Percentiles rank a stretch among this genome's conserved stretches.
Conservation (phyloP, 805 yeast species). For the Candida silvicultrix region DNA sequence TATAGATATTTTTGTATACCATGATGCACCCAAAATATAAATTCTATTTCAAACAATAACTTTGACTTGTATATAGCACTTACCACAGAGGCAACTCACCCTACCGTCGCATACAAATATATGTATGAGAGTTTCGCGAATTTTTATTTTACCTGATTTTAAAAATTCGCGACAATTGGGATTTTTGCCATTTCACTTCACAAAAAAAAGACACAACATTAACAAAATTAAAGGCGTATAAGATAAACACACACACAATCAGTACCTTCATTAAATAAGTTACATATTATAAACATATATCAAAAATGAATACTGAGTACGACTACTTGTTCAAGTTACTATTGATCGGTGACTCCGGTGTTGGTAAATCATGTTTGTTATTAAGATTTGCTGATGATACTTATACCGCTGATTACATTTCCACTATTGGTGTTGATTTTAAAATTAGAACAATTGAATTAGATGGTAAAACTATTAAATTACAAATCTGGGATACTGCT, state of each 20-base stretch:
- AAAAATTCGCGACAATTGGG: background rate
- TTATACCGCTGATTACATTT: conserved; percentile 92
- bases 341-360: conserved; percentile 97
- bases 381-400: conserved; percentile 96
- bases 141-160: too few species aligned
- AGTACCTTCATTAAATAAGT: too few species aligned
- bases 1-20: too few species aligned
- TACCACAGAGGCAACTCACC: too few species aligned
- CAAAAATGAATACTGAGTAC: conserved; percentile 88
- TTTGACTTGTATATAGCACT: too few species aligned
- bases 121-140: too few species aligned
- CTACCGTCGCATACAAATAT: too few species aligned
- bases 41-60: too few species aligned
- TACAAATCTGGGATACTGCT: conserved; percentile 99
- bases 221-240: background rate
- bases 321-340: conserved; percentile 93
- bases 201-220: background rate
- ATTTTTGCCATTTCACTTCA: background rate
- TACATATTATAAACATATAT: too few species aligned
- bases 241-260: background rate
- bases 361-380: conserved; percentile 93
- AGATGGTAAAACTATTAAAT: conserved; percentile 94
- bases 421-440: conserved; percentile 97
- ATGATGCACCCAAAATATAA: too few species aligned
- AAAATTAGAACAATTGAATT: conserved; percentile 83